phyloP scores from a whole-genome alignment of 129 eudicot genomes.

The Pittosporum tobira region DNA sequence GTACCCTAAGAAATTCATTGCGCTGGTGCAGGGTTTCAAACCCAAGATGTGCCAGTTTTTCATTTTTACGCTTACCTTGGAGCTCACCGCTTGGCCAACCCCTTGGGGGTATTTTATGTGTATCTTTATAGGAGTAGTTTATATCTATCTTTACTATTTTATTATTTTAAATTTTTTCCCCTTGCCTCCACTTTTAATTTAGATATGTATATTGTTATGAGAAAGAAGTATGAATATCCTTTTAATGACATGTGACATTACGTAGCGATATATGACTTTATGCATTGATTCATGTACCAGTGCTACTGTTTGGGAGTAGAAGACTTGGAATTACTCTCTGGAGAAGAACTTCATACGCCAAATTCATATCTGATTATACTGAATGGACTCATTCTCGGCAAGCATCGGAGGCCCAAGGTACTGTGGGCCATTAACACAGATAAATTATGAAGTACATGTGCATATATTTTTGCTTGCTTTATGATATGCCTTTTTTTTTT shows the following conservation, averaged over 20 bases:
- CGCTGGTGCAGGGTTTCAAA: no score
- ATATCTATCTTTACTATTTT: no score
- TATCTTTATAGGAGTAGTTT: no score
- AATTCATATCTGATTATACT: constrained; percentile 63
- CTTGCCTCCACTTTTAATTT: no score
- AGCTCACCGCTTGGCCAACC: no score
- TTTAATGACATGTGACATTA: not conserved
- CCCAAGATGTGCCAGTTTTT: no score
- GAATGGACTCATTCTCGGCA: constrained; percentile 89
- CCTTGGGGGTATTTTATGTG: no score
- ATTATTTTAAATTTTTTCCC: no score
- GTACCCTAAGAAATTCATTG: no score
- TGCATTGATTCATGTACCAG: constrained; percentile 27
- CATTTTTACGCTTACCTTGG: no score
- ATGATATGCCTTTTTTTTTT: not conserved
- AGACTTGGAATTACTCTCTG: constrained; percentile 70
- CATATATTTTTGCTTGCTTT: not conserved
- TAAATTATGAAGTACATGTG: not conserved
- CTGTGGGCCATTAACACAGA: not conserved
- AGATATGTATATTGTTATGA: no score
- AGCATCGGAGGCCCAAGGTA: constrained; percentile 85
- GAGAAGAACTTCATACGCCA: constrained; percentile 85
- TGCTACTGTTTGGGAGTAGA: constrained; percentile 81
- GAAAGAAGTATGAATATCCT: no score
- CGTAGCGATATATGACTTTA: constrained; percentile 1